Percentiles rank a stretch among this genome's conserved stretches.
phyloP scores from a whole-genome alignment of 169 alveolate species.

The Plasmodium reichenowi region DNA sequence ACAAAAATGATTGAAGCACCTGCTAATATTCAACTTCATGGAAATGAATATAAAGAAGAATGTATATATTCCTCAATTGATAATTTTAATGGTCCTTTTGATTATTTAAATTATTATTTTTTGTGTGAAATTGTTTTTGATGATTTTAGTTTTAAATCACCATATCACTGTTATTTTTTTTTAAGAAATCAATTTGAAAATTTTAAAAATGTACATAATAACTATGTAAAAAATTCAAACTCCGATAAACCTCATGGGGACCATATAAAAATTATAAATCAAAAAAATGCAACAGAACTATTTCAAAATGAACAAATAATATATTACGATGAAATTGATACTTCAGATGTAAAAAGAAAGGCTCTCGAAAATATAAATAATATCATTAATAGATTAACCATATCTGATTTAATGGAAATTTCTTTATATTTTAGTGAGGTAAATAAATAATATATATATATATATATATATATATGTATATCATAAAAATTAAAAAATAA shows the following conservation, averaged over 20 bases:
- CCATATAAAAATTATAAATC: constrained; percentile 29
- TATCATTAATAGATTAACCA: constrained; percentile 29
- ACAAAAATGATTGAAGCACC: constrained; percentile 27
- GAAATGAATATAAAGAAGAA: constrained; percentile 75
- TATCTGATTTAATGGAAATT: constrained; percentile 51
- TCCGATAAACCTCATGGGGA: neutral
- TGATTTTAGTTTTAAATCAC: constrained; percentile 66
- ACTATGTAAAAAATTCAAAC: constrained; percentile 23
- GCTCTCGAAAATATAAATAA: constrained; percentile 21
- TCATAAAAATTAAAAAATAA: too few species aligned
- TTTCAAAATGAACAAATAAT: constrained; percentile 31
- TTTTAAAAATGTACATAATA: constrained; percentile 12
- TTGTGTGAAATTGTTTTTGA: constrained; percentile 69
- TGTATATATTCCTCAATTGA: constrained; percentile 76
- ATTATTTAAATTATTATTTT: constrained; percentile 59
- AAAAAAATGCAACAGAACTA: constrained; percentile 38
- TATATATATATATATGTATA: neutral
- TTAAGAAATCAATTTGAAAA: constrained; percentile 53
- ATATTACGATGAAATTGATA: constrained; percentile 46
- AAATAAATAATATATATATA: neutral
- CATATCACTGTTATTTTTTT: constrained; percentile 75
- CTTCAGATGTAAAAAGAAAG: constrained; percentile 17
- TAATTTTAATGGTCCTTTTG: constrained; percentile 65
- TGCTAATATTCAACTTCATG: constrained; percentile 13
- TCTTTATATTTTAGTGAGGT: constrained; percentile 67